Evolutionary conservation across 345 rosid genomes (phyloP), one percentile per base, ranked within the genome.

Genomic region (Bruguiera gymnorhiza): DNA sequence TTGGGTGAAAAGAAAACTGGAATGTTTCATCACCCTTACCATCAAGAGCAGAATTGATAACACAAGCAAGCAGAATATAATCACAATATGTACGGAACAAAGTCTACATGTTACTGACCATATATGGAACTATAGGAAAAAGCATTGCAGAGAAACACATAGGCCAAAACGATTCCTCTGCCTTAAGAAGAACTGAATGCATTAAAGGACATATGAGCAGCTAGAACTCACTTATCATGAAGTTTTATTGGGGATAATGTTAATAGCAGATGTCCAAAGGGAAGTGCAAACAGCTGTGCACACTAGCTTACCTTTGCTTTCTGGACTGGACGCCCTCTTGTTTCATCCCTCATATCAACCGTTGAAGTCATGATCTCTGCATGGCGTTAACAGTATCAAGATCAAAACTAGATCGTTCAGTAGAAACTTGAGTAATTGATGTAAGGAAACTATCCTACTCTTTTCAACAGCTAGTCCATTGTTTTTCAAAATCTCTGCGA

Each of bases 401-500:
- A 75, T 37, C 21, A 56, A 48, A n/a, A 37, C 37, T 16, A 19
- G n/a, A 65, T 9, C 5, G 13, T 21, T 68, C 23, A 19, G 37
- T 31, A 11, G 46, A 21, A 30, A 26, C 27, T 31, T 66, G 19
- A 37, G 1, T 26, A 23, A 6, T 27, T 43, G 9, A 71, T 36
- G 48, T 29, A 68, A 62, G 56, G 3, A 23, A 34, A 50, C 70
- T 57, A 80, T 6, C 93, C 63, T 85, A 90, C 93, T 90, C 89
- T 82, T 88, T 80, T 87, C 96, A 59, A 88, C 84, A 69, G 96
- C 98, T 79, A 89, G 81, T 63, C 94, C 96, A 78, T 80, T 87
- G 79, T 90, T 93, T 83, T 93, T 93, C 65, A 93, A 85, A 66
- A 93, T 93, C 74, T 88, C 97, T 11, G 96, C 88, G 61, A 93